Percentiles rank a stretch among this genome's conserved stretches.
Conservation (phyloP, 2,329 filamentous ascomycete species). For the Pestalotiopsis sp. region DNA sequence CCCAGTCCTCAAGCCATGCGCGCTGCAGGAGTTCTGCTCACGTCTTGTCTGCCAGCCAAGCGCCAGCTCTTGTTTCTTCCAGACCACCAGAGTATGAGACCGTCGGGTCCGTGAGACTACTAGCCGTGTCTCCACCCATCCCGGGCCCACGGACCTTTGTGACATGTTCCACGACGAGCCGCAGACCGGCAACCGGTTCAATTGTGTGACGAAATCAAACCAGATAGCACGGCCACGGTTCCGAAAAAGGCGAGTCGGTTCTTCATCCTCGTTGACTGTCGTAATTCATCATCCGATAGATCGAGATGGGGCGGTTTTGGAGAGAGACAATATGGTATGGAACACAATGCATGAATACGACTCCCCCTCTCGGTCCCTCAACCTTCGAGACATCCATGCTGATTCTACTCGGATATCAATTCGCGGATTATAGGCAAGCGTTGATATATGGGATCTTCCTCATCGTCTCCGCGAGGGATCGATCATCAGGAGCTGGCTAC, state of each 20-base stretch:
- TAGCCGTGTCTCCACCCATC: background rate
- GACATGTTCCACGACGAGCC: background rate
- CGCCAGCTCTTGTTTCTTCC: background rate
- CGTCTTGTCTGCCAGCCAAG: background rate
- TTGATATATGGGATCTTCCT: background rate
- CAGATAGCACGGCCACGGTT: background rate
- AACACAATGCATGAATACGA: background rate
- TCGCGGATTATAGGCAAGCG: background rate
- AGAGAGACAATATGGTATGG: background rate
- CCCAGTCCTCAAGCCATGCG: background rate
- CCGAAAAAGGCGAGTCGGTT: background rate
- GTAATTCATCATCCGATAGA: background rate
- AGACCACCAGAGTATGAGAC: background rate
- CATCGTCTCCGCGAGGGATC: background rate
- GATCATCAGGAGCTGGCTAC: no score
- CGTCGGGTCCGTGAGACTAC: background rate
- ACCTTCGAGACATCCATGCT: background rate
- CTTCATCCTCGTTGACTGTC: background rate
- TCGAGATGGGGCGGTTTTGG: background rate
- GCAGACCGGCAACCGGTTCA: background rate
- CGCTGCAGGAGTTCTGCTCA: background rate
- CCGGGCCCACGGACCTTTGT: background rate
- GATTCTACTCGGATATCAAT: background rate
- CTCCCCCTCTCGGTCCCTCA: background rate
- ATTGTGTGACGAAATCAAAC: background rate